phyloP scores from a whole-genome alignment of 495 filamentous ascomycete species.

The Hypoxylon lienhwacheense region DNA sequence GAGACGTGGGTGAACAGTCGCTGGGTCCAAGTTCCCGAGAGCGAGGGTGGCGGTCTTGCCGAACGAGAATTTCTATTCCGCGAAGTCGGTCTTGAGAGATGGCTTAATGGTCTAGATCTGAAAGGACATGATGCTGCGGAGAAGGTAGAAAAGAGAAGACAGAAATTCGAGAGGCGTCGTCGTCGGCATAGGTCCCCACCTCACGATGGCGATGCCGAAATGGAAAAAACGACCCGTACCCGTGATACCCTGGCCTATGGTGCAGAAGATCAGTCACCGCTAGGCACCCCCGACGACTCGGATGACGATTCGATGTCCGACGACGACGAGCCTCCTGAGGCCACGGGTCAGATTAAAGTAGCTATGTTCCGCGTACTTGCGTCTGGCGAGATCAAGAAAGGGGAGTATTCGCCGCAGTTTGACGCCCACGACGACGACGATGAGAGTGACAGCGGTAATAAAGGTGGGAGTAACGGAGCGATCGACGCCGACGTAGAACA shows the following conservation, averaged over 20 bases:
- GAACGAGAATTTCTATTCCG: slow-evolving; percentile 98
- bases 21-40: slow-evolving; percentile 92
- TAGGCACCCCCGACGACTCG: slow-evolving; percentile 74
- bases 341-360: slow-evolving; percentile 96
- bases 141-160: slow-evolving; percentile 81
- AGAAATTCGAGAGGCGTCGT: slow-evolving; percentile 85
- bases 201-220: slow-evolving; percentile 53
- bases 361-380: slow-evolving; percentile 94
- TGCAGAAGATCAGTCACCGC: slow-evolving; percentile 67
- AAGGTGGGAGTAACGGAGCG: slow-evolving; percentile 44
- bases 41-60: slow-evolving; percentile 89
- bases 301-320: slow-evolving; percentile 75
- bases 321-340: slow-evolving; percentile 88
- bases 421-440: slow-evolving; percentile 96
- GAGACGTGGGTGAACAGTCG: slow-evolving; percentile 99
- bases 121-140: slow-evolving; percentile 83
- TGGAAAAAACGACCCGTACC: slow-evolving; percentile 47
- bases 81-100: slow-evolving; percentile 92
- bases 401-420: slow-evolving; percentile 97
- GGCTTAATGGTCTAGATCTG: slow-evolving; percentile 92
- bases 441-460: slow-evolving; percentile 52
- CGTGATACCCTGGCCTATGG: slow-evolving; percentile 73
- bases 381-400: slow-evolving; percentile 93
- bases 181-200: slow-evolving; percentile 62
- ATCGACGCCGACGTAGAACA: slow-evolving; percentile 80